Evolutionary conservation across 1,139 yeast genomes (phyloP), one percentile per base, ranked within the genome.

Genomic region (Lodderomyces metapsilosis): DNA sequence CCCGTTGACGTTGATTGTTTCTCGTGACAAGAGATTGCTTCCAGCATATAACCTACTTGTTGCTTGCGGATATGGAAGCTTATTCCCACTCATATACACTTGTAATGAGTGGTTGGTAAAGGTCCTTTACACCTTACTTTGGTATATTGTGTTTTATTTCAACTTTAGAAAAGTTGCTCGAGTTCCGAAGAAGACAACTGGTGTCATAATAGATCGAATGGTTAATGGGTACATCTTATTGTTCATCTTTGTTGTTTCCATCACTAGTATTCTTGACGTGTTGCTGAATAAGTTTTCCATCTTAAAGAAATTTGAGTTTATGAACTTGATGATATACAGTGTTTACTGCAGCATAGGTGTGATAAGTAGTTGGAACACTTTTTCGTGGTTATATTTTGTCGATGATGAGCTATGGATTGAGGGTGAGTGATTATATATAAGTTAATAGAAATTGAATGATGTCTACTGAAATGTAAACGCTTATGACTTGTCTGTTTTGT

Each of bases 281-380:
- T 76, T 82, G 54, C 74, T 84, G 44, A 54, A 69, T 45, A 77
- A 70, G 49, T 74, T 71, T 48, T 74, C 59, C 23, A 51, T 78
- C 5, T 64, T 84, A 47, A 68, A 68, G 44, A 76, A 66, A 49
- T 69, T 80, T 46, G 87, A 88, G 59, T 92, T 89, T 56, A 66
- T 88, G 47, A 81, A 88, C 39, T 72, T 92, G 49, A 88, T 92
- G 88, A 65, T 82, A 8, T 78, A 88, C 43, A 88, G 96, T 51
- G 84, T 88, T 2, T 91, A 91, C 61, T 88, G 97, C 60, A 81
- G 89, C 0, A 51, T 88, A 24, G 99, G 98, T 5, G 80, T 92
- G 2, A 71, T 91, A 5, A 77, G 89, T 38, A 82, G 95, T 42
- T 94, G 96, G 95, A 78, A 85, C 47, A 94, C 95, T 2, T 78